phyloP scores from a whole-genome alignment of 208 protist species.

The Leishmania guyanensis region DNA sequence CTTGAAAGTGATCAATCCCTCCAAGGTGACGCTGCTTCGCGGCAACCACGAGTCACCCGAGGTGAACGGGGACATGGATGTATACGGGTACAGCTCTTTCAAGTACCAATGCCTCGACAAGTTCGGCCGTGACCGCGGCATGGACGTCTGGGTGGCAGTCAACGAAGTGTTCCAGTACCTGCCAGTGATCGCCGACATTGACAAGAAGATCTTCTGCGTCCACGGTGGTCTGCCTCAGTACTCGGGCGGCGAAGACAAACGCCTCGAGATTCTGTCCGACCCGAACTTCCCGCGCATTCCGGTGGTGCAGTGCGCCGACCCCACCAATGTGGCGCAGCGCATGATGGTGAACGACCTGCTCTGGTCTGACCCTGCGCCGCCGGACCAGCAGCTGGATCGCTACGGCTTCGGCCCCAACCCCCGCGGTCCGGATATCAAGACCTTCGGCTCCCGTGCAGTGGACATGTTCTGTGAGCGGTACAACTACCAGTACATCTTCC shows the following conservation, averaged over 20 bases:
- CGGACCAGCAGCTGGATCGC: conserved; percentile 82
- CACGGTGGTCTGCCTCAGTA: conserved; percentile 95
- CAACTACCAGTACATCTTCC: conserved; percentile 94
- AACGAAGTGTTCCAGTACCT: conserved; percentile 94
- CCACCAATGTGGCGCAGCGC: conserved; percentile 80
- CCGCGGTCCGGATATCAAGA: conserved; percentile 88
- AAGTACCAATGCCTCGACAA: conserved; percentile 92
- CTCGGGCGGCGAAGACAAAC: conserved; percentile 84
- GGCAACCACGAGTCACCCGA: conserved; percentile 94
- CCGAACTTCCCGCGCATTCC: conserved; percentile 87
- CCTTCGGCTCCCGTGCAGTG: conserved; percentile 86
- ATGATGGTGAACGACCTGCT: conserved; percentile 92
- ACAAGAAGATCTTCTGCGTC: conserved; percentile 95
- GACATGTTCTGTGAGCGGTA: conserved; percentile 93
- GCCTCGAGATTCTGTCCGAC: conserved; percentile 85
- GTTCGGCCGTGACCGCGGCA: conserved; percentile 84
- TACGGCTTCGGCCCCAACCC: conserved; percentile 92
- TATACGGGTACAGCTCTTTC: conserved; percentile 93
- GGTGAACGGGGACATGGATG: conserved; percentile 93
- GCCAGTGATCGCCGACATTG: conserved; percentile 92
- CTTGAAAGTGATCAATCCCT: conserved; percentile 87
- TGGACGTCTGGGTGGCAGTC: conserved; percentile 90
- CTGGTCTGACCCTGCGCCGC: conserved; percentile 89
- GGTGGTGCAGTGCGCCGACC: conserved; percentile 85
- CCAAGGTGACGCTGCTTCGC: conserved; percentile 91